Evolutionary conservation across 163 green algal genomes (phyloP).

Genomic region (Picocystis sp.): DNA sequence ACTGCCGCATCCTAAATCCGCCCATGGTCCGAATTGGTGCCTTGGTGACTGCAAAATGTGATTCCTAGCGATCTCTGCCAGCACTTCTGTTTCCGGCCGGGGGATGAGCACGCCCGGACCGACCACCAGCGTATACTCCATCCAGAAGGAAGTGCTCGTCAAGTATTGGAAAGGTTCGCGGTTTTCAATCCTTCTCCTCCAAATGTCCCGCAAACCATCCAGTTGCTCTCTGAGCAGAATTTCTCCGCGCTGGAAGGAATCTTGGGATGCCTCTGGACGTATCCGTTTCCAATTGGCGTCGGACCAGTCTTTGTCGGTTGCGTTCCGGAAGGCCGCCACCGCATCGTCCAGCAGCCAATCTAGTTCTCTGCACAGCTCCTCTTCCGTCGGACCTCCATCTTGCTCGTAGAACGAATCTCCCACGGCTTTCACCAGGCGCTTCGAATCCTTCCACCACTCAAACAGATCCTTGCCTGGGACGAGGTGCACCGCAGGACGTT

Average conservation of each 20-base stretch:
- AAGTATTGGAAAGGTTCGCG: conserved; percentile 69
- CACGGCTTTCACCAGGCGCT: too few relatives aligned
- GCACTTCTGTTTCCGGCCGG: conserved; percentile 59
- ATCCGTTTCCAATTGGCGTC: too few relatives aligned
- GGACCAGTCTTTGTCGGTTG: too few relatives aligned
- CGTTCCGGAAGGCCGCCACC: conserved; percentile 10
- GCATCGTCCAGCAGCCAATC: conserved; percentile 22
- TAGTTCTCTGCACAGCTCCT: conserved; percentile 5
- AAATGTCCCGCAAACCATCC: conserved; percentile 7
- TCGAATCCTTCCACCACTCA: too few relatives aligned
- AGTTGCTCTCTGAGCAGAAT: too few relatives aligned
- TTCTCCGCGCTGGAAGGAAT: too few relatives aligned
- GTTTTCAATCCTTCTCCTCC: conserved; percentile 21
- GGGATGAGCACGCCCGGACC: conserved; percentile 63
- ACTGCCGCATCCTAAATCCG: conserved; percentile 68
- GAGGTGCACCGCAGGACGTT: too few relatives aligned
- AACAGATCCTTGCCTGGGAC: too few relatives aligned
- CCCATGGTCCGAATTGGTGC: conserved; percentile 33
- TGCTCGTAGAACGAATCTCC: too few relatives aligned
- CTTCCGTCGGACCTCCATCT: too few relatives aligned
- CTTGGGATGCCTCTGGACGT: too few relatives aligned
- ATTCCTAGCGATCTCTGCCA: conserved; percentile 30
- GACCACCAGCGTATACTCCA: conserved; percentile 54
- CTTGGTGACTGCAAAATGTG: conserved; percentile 1
- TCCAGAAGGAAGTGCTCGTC: conserved; percentile 49